A percentile compares a stretch with the other conserved stretches of the same genome.
Conservation (phyloP, 2,329 filamentous ascomycete genomes). For the Zelopaecilomyces penicillatus region DNA sequence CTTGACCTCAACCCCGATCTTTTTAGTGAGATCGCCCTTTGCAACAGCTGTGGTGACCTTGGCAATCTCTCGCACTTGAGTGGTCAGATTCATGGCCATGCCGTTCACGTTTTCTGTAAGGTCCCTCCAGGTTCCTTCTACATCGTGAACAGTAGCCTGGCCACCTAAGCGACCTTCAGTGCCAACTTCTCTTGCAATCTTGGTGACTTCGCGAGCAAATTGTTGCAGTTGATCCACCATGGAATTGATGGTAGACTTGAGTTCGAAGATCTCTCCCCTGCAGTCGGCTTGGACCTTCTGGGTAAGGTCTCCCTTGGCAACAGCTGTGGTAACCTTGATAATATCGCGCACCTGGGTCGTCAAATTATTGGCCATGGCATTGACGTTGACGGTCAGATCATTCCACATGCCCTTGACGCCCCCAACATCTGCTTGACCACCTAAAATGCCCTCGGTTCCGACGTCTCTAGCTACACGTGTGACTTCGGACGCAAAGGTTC, state of each 20-base stretch:
- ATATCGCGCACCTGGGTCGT: slow-evolving; percentile 92
- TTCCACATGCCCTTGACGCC: slow-evolving; percentile 87
- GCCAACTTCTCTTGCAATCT: slow-evolving; percentile 91
- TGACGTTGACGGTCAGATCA: slow-evolving; percentile 76
- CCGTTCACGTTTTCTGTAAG: slow-evolving; percentile 94
- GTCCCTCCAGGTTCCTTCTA: slow-evolving; percentile 95
- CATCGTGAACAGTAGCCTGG: slow-evolving; percentile 91
- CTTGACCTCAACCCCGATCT: slow-evolving; percentile 87
- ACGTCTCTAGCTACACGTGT: slow-evolving; percentile 77
- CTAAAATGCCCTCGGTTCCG: slow-evolving; percentile 74
- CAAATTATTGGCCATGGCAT: slow-evolving; percentile 80
- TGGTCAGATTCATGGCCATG: slow-evolving; percentile 97
- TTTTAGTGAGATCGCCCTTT: slow-evolving; percentile 87
- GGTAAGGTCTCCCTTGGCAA: slow-evolving; percentile 80
- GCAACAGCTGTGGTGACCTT: slow-evolving; percentile 94
- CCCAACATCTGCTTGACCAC: slow-evolving; percentile 74
- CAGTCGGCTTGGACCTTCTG: slow-evolving; percentile 94
- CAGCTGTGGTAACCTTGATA: slow-evolving; percentile 67
- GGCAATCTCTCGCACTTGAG: slow-evolving; percentile 94
- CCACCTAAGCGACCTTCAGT: slow-evolving; percentile 91
- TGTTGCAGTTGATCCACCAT: slow-evolving; percentile 98
- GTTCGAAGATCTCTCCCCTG: slow-evolving; percentile 82
- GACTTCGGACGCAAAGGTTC: slow-evolving; percentile 77
- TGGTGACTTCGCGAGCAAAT: slow-evolving; percentile 94
- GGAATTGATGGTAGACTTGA: slow-evolving; percentile 97